Conservation (phyloP, 2,329 filamentous ascomycete genomes). For the Diplodia scrobiculata region DNA sequence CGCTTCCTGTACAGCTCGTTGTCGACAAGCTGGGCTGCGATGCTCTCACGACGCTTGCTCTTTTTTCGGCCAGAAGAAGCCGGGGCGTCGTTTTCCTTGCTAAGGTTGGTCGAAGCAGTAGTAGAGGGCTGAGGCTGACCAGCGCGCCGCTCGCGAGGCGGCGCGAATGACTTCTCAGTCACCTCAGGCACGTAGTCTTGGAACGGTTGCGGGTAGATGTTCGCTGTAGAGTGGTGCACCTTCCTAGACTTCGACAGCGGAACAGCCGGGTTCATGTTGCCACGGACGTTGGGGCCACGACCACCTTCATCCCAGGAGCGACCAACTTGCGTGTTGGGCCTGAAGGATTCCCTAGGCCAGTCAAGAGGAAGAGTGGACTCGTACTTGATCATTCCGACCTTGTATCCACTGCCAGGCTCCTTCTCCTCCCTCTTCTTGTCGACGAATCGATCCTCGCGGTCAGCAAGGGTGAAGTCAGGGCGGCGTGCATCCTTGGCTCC, state of each 20-base stretch:
- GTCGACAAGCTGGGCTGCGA: not conserved
- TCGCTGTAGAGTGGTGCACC: slow-evolving; percentile 6
- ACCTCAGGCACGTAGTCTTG: slow-evolving; percentile 6
- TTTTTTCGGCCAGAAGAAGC: not conserved
- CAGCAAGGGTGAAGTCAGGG: slow-evolving; percentile 33
- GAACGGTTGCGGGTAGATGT: slow-evolving; percentile 25
- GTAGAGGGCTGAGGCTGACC: not conserved
- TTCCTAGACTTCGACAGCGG: slow-evolving; percentile 13
- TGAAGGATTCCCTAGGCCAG: slow-evolving; percentile 21
- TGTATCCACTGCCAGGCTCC: slow-evolving; percentile 1
- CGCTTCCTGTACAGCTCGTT: not conserved
- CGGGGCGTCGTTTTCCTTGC: not conserved
- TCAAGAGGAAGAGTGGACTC: slow-evolving; percentile 19
- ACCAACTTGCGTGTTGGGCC: slow-evolving; percentile 79
- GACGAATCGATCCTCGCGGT: not conserved
- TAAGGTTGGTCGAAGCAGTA: not conserved
- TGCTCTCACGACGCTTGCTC: not conserved
- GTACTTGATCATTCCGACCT: slow-evolving; percentile 16
- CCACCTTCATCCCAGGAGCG: slow-evolving; percentile 79
- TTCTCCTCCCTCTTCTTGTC: not conserved
- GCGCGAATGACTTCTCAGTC: not conserved
- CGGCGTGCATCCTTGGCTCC: slow-evolving; percentile 39
- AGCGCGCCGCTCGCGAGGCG: not conserved
- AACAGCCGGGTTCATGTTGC: slow-evolving; percentile 17
- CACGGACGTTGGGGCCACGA: not conserved